These are phyloP conservation scores for Phaffomyces thermotolerans DNA, from an alignment of 805 yeast genomes.

Conservation along the genomic window DNA sequence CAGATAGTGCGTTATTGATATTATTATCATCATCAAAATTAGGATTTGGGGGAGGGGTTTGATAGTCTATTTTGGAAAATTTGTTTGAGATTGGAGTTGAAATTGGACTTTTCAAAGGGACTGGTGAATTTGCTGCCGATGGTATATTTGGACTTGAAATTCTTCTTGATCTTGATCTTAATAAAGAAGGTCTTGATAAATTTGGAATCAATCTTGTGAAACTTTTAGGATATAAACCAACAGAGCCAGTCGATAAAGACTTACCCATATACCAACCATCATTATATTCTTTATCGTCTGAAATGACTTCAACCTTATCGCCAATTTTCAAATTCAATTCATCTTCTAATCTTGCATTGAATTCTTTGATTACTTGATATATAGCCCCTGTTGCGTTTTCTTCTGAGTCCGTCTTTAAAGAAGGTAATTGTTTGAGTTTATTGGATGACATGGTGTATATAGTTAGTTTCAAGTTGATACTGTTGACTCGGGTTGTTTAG, in stretches of 20 bases:
- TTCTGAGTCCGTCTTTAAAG: constrained; percentile 3
- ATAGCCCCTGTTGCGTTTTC: constrained; percentile 25
- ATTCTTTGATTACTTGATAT: constrained; percentile 72
- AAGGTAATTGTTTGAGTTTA: constrained; percentile 3
- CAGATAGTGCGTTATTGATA: constrained; percentile 52
- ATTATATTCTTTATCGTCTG: constrained; percentile 87
- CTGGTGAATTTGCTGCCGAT: constrained; percentile 9
- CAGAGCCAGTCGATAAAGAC: constrained; percentile 61
- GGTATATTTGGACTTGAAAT: constrained; percentile 26
- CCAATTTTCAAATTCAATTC: constrained; percentile 78
- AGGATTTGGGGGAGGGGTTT: background rate
- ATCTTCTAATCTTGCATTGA: constrained; percentile 81
- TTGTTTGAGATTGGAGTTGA: constrained; percentile 1
- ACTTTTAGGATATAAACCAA: constrained; percentile 86
- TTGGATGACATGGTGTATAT: background rate
- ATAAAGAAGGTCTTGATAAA: constrained; percentile 33
- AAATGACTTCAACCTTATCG: constrained; percentile 79
- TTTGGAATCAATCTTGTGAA: constrained; percentile 57
- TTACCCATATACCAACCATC: constrained; percentile 98
- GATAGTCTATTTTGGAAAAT: constrained; percentile 2
- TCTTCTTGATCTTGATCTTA: constrained; percentile 57
- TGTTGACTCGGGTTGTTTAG: background rate
- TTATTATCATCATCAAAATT: constrained; percentile 21
- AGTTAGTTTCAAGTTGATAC: background rate
- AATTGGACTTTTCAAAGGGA: constrained; percentile 1